These are phyloP conservation scores for Scenedesmus sp. DNA, from an alignment of 163 green algal species.

Conservation along the genomic window DNA sequence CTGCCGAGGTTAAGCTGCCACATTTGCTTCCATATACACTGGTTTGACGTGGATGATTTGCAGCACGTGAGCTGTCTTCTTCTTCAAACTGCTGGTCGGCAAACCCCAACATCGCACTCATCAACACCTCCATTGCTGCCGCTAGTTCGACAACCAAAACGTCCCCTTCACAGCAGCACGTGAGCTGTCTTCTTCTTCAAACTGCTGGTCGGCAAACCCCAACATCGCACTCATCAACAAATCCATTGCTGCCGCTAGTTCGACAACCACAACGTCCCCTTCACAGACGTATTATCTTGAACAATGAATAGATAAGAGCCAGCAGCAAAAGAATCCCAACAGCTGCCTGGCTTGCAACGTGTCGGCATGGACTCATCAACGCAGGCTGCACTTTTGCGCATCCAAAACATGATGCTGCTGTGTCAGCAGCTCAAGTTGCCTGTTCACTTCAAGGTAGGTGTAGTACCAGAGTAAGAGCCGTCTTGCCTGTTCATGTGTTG, in stretches of 20 bases:
- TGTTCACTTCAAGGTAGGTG: constrained; percentile 62
- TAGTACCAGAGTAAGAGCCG: neutral
- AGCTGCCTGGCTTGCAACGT: neutral
- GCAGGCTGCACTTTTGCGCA: constrained; percentile 43
- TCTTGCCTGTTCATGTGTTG: neutral
- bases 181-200: too few relatives aligned
- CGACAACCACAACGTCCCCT: too few relatives aligned
- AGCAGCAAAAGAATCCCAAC: neutral
- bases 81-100: neutral
- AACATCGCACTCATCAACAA: neutral
- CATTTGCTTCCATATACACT: too few relatives aligned
- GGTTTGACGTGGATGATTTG: too few relatives aligned
- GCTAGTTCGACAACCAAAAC: too few relatives aligned
- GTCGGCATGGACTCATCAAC: constrained; percentile 13
- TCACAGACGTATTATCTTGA: too few relatives aligned
- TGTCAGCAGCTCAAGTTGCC: constrained; percentile 62
- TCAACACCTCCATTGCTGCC: too few relatives aligned
- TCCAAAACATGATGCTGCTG: constrained; percentile 68
- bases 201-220: neutral
- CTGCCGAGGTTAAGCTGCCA: too few relatives aligned
- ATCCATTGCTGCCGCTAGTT: too few relatives aligned
- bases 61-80: neutral
- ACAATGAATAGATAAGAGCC: neutral
- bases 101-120: neutral
- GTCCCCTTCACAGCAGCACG: too few relatives aligned